phyloP scores from a whole-genome alignment of 2,329 filamentous ascomycete species.

The Trichoderma afroharzianum region DNA sequence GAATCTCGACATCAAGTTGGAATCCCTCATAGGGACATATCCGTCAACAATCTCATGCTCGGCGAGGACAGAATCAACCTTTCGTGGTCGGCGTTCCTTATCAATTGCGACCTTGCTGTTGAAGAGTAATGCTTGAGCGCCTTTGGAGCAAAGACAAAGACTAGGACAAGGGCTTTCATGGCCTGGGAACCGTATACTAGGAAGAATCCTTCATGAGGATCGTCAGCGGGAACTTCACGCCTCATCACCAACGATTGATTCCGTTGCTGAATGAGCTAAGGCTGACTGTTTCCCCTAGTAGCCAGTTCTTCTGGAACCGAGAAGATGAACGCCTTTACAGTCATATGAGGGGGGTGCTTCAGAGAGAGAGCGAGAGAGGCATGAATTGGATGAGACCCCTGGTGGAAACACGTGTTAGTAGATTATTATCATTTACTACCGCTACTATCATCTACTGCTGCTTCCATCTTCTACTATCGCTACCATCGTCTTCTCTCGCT shows the following conservation, averaged over 20 bases:
- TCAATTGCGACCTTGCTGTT: neutral
- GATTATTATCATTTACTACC: neutral
- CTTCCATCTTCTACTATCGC: neutral
- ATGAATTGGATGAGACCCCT: neutral
- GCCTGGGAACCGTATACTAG: slow-evolving; percentile 21
- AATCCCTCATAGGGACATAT: neutral
- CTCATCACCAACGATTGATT: neutral
- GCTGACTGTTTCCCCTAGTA: neutral
- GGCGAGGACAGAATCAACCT: neutral
- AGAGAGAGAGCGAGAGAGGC: neutral
- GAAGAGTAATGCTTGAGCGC: neutral
- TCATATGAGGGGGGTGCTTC: neutral
- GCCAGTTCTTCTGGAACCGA: neutral
- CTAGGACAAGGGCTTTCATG: slow-evolving; percentile 38
- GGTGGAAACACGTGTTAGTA: neutral
- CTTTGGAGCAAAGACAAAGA: neutral
- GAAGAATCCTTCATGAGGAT: neutral
- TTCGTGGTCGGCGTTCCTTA: neutral
- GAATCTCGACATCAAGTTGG: neutral
- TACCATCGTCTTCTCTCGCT: no score
- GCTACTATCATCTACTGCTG: neutral
- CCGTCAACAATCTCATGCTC: neutral
- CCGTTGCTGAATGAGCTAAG: neutral
- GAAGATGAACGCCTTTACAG: neutral
- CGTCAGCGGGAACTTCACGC: neutral